Conservation (phyloP, 176 grass and related monocot genomes). For the Avena insularis region DNA sequence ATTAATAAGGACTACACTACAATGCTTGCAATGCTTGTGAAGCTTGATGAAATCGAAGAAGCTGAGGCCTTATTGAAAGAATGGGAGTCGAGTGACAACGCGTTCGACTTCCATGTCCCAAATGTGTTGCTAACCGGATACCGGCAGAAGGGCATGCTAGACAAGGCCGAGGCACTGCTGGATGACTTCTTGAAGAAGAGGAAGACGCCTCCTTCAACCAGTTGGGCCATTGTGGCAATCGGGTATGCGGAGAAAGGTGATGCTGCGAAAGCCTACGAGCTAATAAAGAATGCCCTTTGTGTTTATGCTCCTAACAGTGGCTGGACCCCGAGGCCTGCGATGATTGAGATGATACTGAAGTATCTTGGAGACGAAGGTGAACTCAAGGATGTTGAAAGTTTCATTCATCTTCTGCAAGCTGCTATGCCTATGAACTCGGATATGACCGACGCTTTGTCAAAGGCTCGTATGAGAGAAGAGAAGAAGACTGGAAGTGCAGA, state of each 20-base stretch:
- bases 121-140: slow-evolving; percentile 73
- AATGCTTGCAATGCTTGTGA: slow-evolving; percentile 69
- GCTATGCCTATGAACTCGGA: slow-evolving; percentile 57
- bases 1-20: slow-evolving; percentile 70
- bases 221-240: slow-evolving; percentile 74
- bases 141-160: slow-evolving; percentile 59
- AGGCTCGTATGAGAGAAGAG: slow-evolving; percentile 53
- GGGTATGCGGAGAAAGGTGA: slow-evolving; percentile 69
- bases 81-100: slow-evolving; percentile 68
- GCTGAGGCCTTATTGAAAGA: slow-evolving; percentile 83
- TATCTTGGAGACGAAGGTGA: slow-evolving; percentile 64
- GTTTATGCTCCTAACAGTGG: slow-evolving; percentile 54
- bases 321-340: slow-evolving; percentile 59
- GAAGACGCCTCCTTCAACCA: slow-evolving; percentile 61
- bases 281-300: slow-evolving; percentile 68
- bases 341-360: slow-evolving; percentile 64
- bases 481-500: slow-evolving; percentile 47
- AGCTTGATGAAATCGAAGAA: slow-evolving; percentile 65
- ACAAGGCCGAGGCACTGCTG: slow-evolving; percentile 68
- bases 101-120: slow-evolving; percentile 65
- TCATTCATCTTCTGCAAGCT: slow-evolving; percentile 66
- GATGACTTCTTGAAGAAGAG: slow-evolving; percentile 62
- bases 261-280: slow-evolving; percentile 63
- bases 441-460: slow-evolving; percentile 69
- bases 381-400: slow-evolving; percentile 63